Base-by-base conservation (phyloP, 495 filamentous ascomycete species). In the Tuber magnatum region DNA sequence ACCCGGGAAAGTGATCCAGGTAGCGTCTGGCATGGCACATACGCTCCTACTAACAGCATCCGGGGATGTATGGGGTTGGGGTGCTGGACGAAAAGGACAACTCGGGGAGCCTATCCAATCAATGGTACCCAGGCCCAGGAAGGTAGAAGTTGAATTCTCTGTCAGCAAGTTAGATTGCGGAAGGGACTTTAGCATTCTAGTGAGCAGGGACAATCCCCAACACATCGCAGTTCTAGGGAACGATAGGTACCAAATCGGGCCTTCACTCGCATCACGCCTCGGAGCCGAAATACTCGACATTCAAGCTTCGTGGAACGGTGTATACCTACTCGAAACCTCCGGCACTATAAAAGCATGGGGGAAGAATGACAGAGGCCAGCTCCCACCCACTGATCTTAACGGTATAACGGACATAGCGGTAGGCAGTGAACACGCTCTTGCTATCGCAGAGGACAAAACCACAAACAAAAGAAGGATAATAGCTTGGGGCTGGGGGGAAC, bases 401-500 rank as follows among this genome's bases (percentile, higher is more conserved):
- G 56, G 73, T 4, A 78, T 90, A 39, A 81, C 84, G 28, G 81
- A 85, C 28, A 84, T 98, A 22, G 92, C 92, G 24, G 90, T 90
- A 68, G 95, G 95, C 1, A 97, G 94, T 81, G 94, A 97, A 84
- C 95, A 99, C 84, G 88, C 86, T 20, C 78, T 97, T 77, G 92
- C 89, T 14, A 80, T 93, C 42, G 87, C 90, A 5, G 84, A 83
- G n/a, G 85, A 87, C 70, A 35, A 32, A 65, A 35, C 56, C 28
- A 65, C 56, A 32, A 35, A 65, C 18, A 28, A 65, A 35, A 88
- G 88, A 1, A 84, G 80, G 35, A 84, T 97, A 20, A 82, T 93
- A 56, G 87, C 90, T 5, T 97, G 94, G 92, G 95, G 95, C 24
- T 99, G 95, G 94, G 94, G 93, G 1, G 93, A 97, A 85, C 95